Conservation (phyloP, 805 yeast genomes). For the Vanderwaltozyma tropicalis region DNA sequence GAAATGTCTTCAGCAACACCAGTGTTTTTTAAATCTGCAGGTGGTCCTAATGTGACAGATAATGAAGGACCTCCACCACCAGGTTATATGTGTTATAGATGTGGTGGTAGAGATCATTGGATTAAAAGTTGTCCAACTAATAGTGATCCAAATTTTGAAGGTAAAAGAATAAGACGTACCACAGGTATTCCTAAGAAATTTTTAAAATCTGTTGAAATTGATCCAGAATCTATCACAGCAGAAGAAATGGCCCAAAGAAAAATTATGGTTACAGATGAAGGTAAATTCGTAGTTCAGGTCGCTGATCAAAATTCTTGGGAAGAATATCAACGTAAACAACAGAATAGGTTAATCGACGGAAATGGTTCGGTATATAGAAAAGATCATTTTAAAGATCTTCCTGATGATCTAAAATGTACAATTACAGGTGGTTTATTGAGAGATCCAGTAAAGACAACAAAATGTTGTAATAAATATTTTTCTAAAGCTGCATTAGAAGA, state of each 20-base stretch:
- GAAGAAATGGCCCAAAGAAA: constrained; percentile 48
- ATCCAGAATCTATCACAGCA: constrained; percentile 44
- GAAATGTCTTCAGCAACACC: constrained; percentile 80
- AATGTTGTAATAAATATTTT: constrained; percentile 58
- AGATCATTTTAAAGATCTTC: constrained; percentile 35
- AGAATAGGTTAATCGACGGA: constrained; percentile 26
- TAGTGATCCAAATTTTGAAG: constrained; percentile 88
- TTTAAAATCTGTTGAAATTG: constrained; percentile 63
- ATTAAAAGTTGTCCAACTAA: constrained; percentile 92
- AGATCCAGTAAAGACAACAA: constrained; percentile 66
- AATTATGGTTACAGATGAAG: constrained; percentile 85
- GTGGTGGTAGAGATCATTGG: constrained; percentile 95
- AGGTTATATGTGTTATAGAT: constrained; percentile 90
- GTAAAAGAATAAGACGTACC: constrained; percentile 79
- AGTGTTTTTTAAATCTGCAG: constrained; percentile 40
- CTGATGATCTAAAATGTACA: constrained; percentile 61
- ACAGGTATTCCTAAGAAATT: constrained; percentile 96
- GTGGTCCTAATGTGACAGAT: constrained; percentile 20
- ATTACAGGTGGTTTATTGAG: constrained; percentile 50
- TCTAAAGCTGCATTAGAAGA: constrained; percentile 57
- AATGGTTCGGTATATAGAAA: constrained; percentile 38
- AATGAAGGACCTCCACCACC: constrained; percentile 78
- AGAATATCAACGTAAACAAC: constrained; percentile 59
- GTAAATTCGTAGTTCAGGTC: constrained; percentile 90
- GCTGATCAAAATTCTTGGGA: constrained; percentile 92